A percentile compares a stretch with the other conserved stretches of the same genome.
phyloP scores from a whole-genome alignment of 495 filamentous ascomycete genomes.

The Tuber indicum region DNA sequence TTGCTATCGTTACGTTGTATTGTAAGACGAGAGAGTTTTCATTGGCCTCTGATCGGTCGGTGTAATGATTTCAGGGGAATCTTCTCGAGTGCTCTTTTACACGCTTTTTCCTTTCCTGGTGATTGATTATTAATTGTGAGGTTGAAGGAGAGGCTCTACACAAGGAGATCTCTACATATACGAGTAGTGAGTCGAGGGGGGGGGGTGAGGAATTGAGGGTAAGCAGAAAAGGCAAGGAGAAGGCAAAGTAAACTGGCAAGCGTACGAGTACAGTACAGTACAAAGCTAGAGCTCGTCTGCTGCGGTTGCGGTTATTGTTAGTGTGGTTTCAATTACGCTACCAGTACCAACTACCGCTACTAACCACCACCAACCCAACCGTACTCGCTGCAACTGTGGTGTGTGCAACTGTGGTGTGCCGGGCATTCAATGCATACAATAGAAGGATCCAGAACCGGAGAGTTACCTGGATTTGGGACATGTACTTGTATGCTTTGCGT shows the following conservation, averaged over 20 bases:
- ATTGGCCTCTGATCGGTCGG: background rate
- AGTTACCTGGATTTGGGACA: background rate
- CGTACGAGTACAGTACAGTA: no score
- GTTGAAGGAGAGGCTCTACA: background rate
- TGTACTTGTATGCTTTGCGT: background rate
- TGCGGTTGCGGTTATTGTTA: background rate
- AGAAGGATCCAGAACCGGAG: background rate
- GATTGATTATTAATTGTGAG: background rate
- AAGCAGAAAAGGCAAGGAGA: background rate
- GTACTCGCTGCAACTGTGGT: background rate
- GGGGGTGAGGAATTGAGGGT: background rate
- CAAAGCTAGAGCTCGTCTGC: background rate
- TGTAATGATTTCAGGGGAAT: background rate
- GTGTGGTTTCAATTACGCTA: background rate
- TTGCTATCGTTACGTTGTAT: background rate
- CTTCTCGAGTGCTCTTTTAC: background rate
- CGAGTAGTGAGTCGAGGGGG: no score
- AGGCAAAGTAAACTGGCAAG: background rate
- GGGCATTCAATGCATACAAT: background rate
- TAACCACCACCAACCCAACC: background rate
- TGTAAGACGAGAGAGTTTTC: background rate
- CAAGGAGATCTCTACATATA: background rate
- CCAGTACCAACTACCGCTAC: background rate
- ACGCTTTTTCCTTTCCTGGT: background rate
- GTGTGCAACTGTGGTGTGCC: background rate